Percentiles rank a stretch among this genome's conserved stretches.
These are phyloP conservation scores for Crithidia sp. DNA, from an alignment of 208 protist genomes.

Conservation along the genomic window DNA sequence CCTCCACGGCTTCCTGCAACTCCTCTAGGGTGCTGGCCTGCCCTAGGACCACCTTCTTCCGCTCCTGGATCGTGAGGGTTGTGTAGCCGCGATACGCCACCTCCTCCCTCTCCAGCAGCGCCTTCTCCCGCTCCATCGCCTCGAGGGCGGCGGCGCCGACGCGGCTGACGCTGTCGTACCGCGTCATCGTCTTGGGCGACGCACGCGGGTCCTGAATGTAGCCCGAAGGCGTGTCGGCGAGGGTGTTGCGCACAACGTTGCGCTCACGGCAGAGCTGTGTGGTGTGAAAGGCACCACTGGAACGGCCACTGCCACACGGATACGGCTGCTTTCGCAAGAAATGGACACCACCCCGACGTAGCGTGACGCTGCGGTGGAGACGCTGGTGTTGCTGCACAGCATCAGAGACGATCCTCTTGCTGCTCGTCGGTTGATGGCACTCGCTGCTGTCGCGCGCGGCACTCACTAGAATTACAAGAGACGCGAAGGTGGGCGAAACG, in stretches of 20 bases:
- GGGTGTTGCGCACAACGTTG: conserved; percentile 66
- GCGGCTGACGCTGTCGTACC: conserved; percentile 43
- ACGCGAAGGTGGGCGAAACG: no score
- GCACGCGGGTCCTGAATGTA: conserved; percentile 75
- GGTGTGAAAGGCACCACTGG: conserved; percentile 7
- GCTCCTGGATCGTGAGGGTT: conserved; percentile 50
- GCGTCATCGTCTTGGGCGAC: conserved; percentile 50
- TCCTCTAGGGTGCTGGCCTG: conserved; percentile 22
- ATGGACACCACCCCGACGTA: no score
- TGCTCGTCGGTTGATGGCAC: neutral
- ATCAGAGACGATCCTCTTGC: neutral
- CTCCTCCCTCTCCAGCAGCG: conserved; percentile 62
- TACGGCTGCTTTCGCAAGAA: no score
- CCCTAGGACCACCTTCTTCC: conserved; percentile 49
- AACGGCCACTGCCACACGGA: neutral
- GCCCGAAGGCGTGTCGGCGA: conserved; percentile 72
- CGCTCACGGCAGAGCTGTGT: conserved; percentile 37
- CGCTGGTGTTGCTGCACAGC: no score
- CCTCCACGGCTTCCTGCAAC: conserved; percentile 32
- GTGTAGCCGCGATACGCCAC: conserved; percentile 72
- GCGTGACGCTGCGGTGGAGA: no score
- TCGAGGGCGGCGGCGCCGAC: conserved; percentile 44
- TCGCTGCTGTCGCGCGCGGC: no score
- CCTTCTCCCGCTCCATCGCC: conserved; percentile 51
- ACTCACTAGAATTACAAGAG: no score